Evolutionary conservation across 495 filamentous ascomycete species (phyloP), one percentile per base, ranked within the genome.

Genomic region (Aspergillus avenaceus): DNA sequence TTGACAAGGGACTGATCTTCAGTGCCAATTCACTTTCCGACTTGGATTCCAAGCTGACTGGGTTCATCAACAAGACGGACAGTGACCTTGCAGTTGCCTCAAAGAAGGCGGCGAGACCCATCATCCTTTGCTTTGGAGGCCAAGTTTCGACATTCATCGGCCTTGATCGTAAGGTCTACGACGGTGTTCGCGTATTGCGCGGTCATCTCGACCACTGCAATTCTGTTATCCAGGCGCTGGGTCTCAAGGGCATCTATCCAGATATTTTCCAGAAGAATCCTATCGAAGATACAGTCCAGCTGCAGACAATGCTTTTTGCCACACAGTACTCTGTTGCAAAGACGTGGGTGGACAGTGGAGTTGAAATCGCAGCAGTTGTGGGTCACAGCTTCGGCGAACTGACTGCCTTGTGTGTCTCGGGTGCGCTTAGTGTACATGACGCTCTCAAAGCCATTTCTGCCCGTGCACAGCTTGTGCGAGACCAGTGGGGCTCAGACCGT

Each of bases 41-140:
- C 7, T 14, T 44, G 19, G 41, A 44, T 22, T 5, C 4, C 11
- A 36, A 36, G 2, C 32, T 36, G 1, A 2, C 32, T 36, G 32
- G n/a, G 2, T 36, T 36, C n/a, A n/a, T n/a, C n/a, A n/a, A n/a
- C n/a, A n/a, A n/a, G n/a, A n/a, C n/a, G n/a, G n/a, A n/a, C n/a
- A n/a, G n/a, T n/a, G n/a, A n/a, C n/a, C n/a, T n/a, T n/a, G n/a
- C n/a, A n/a, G n/a, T n/a, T n/a, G n/a, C n/a, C n/a, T n/a, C n/a
- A n/a, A n/a, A n/a, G n/a, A n/a, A n/a, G 3, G 31, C 31, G 3
- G 18, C 31, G 8, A 12, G 31, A 12, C 72, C 77, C 0, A 64
- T 79, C 2, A 55, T 83, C 3, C 62, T 83, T 0, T 76, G 72
- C 52, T 80, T 83, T 38, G 76, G 78, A 5, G 77, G 77, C 9